phyloP scores from a whole-genome alignment of 139 green algal species.

The Trebouxia sp. region DNA sequence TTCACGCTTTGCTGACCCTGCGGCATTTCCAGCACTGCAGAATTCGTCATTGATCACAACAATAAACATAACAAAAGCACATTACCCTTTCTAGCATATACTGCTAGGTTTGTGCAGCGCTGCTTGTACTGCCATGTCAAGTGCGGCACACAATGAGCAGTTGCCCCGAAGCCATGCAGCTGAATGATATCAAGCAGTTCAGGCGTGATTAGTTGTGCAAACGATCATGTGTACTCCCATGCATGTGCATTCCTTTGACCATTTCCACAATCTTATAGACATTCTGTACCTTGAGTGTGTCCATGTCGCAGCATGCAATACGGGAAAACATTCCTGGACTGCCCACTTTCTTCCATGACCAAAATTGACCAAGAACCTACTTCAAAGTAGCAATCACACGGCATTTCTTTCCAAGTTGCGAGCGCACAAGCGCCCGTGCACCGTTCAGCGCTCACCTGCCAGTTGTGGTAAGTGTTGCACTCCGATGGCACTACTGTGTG shows the following conservation, averaged over 20 bases:
- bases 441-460: too few species aligned
- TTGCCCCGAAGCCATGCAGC: too few species aligned
- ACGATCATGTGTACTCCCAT: neutral
- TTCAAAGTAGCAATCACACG: too few species aligned
- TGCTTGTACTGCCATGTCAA: too few species aligned
- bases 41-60: neutral
- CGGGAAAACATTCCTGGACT: constrained; percentile 10
- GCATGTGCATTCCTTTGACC: neutral
- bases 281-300: neutral
- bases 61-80: neutral
- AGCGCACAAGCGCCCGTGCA: too few species aligned
- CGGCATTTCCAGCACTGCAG: too few species aligned
- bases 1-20: constrained; percentile 2
- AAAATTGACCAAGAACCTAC: constrained; percentile 6
- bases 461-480: too few species aligned
- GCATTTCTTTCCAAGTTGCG: too few species aligned
- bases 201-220: neutral
- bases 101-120: too few species aligned
- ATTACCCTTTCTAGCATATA: neutral
- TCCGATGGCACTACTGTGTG: too few species aligned
- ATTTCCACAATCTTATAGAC: neutral
- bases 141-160: too few species aligned
- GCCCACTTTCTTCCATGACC: constrained; percentile 9
- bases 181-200: neutral
- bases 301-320: neutral